A percentile compares a stretch with the other conserved stretches of the same genome.
Evolutionary conservation across 768 basidiomycete genomes (phyloP).

Genomic region (Agrocybe praecox): DNA sequence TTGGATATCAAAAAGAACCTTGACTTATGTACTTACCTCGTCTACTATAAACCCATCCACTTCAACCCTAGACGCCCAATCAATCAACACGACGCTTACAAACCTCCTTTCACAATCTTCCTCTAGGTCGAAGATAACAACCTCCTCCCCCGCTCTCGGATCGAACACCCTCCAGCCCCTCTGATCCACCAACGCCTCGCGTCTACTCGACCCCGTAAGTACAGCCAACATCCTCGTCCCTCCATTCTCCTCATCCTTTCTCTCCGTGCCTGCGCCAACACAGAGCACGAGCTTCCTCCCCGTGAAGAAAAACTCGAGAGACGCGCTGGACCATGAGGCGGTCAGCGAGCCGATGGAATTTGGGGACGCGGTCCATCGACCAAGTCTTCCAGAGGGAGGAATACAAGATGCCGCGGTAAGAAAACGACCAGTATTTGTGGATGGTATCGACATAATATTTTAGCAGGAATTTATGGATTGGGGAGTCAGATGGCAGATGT

Average conservation of each 20-base stretch:
- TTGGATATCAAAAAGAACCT: neutral
- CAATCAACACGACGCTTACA: constrained; percentile 8
- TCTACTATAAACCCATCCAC: constrained; percentile 1
- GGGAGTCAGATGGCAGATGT: no score
- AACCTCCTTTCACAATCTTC: neutral
- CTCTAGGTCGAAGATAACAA: constrained; percentile 8
- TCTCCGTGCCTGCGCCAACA: constrained; percentile 8
- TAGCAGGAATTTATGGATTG: no score
- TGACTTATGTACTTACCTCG: constrained; percentile 5
- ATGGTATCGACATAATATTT: no score
- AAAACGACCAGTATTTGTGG: no score
- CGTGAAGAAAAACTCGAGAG: constrained; percentile 13
- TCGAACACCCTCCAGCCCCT: constrained; percentile 4
- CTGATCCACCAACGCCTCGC: neutral
- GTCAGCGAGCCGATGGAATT: constrained; percentile 5
- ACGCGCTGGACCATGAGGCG: constrained; percentile 19
- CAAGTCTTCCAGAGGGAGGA: constrained; percentile 6
- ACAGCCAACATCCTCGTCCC: constrained; percentile 15
- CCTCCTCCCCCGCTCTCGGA: neutral
- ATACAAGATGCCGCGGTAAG: constrained; percentile 1
- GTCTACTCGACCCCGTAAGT: neutral
- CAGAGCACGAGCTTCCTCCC: constrained; percentile 10
- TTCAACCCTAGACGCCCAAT: constrained; percentile 14
- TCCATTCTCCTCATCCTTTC: constrained; percentile 16
- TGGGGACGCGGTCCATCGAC: constrained; percentile 13